Evolutionary conservation across 176 grass and related monocot species (phyloP).

Genomic region (Oryza longistaminata): DNA sequence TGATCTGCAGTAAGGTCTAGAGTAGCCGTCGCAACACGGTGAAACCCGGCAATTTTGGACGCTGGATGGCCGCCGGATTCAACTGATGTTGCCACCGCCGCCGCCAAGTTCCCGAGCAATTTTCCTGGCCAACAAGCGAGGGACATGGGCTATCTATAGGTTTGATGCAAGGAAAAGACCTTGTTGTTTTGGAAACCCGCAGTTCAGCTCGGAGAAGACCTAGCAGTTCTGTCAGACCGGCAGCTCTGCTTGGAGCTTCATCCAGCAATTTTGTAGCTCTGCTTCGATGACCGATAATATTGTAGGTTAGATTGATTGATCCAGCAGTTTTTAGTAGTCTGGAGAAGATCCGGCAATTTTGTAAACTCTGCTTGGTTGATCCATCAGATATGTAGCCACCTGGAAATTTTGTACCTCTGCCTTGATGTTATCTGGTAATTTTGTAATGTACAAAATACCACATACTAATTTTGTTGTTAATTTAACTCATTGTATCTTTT

Average conservation of each 20-base stretch:
- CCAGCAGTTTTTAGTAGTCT: not conserved
- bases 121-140: slow-evolving; percentile 24
- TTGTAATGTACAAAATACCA: slow-evolving; percentile 10
- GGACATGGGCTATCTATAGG: not conserved
- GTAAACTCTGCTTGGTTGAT: not conserved
- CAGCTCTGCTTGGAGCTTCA: not conserved
- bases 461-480: not conserved
- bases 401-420: not conserved
- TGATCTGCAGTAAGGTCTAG: not conserved
- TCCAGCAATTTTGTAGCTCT: not conserved
- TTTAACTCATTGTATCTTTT: slow-evolving; percentile 1
- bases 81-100: slow-evolving; percentile 9
- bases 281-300: not conserved
- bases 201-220: slow-evolving; percentile 19
- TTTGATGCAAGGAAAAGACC: not conserved
- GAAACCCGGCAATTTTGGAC: slow-evolving; percentile 17
- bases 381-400: not conserved
- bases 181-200: not conserved
- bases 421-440: slow-evolving; percentile 11
- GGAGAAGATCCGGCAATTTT: not conserved
- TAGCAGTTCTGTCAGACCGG: not conserved
- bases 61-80: slow-evolving; percentile 18
- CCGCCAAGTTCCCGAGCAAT: slow-evolving; percentile 8
- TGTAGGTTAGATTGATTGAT: not conserved
- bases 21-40: not conserved